Evolutionary conservation across 257 asterid genomes (phyloP).

Genomic region (Ehretia macrophylla): DNA sequence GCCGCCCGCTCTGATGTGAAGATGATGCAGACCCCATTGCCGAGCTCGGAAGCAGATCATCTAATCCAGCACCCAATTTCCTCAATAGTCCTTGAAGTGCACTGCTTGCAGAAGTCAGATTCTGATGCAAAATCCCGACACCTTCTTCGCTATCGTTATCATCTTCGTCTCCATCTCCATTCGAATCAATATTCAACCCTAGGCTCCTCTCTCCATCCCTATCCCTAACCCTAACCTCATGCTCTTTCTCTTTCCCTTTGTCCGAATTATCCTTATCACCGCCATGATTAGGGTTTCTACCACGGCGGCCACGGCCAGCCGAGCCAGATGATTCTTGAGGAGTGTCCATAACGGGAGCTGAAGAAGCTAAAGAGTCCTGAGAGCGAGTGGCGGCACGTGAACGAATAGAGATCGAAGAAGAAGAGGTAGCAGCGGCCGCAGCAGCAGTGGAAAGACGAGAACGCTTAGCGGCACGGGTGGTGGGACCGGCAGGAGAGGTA

Average conservation of each 20-base stretch:
- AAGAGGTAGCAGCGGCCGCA: slow-evolving; percentile 27
- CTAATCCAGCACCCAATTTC: slow-evolving; percentile 91
- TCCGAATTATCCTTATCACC: slow-evolving; percentile 57
- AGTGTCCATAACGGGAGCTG: slow-evolving; percentile 64
- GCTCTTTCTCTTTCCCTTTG: slow-evolving; percentile 91
- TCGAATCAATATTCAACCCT: slow-evolving; percentile 70
- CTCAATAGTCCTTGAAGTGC: slow-evolving; percentile 90
- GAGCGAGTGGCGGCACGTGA: slow-evolving; percentile 55
- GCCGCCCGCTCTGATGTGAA: slow-evolving; percentile 81
- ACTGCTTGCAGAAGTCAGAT: slow-evolving; percentile 87
- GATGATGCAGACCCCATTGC: slow-evolving; percentile 75
- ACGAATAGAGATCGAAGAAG: slow-evolving; percentile 56
- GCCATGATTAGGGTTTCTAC: slow-evolving; percentile 59
- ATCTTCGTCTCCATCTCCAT: slow-evolving; percentile 63
- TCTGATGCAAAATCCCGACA: slow-evolving; percentile 78
- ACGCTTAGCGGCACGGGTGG: slow-evolving; percentile 81
- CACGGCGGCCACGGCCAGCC: slow-evolving; percentile 72
- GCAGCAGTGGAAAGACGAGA: slow-evolving; percentile 72
- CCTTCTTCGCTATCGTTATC: slow-evolving; percentile 86
- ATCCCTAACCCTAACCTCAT: slow-evolving; percentile 53
- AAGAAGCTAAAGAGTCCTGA: slow-evolving; percentile 24
- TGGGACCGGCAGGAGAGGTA: slow-evolving; percentile 48
- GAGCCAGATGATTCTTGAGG: slow-evolving; percentile 74
- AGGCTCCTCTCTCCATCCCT: slow-evolving; percentile 63
- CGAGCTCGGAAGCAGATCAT: slow-evolving; percentile 91